phyloP scores from a whole-genome alignment of 2,329 filamentous ascomycete genomes.

The Chaetomium strumarium region DNA sequence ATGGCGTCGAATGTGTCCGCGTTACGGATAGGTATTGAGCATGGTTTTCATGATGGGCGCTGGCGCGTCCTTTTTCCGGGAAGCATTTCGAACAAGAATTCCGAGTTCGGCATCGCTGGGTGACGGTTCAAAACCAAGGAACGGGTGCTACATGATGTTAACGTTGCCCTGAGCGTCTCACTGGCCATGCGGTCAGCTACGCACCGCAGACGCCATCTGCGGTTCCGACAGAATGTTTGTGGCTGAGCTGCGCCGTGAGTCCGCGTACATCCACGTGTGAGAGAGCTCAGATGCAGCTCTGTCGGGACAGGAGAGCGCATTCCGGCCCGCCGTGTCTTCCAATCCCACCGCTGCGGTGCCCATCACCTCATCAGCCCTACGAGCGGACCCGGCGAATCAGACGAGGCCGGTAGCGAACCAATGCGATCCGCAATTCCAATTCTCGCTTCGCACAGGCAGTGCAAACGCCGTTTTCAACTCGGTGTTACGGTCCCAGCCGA shows the following conservation, averaged over 20 bases:
- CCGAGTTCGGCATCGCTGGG: background rate
- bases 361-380: slow-evolving; percentile 16
- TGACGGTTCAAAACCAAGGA: background rate
- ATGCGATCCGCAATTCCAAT: slow-evolving; percentile 1
- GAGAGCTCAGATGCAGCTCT: background rate
- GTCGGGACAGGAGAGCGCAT: slow-evolving; percentile 2
- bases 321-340: slow-evolving; percentile 4
- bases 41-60: no score
- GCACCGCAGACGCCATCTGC: background rate
- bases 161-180: slow-evolving; percentile 3
- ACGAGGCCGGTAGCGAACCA: background rate
- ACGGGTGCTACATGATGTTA: slow-evolving; percentile 6
- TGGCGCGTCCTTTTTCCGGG: slow-evolving; percentile 2
- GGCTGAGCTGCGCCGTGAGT: slow-evolving; percentile 9
- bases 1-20: no score
- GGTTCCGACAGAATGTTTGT: slow-evolving; percentile 12
- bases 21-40: no score
- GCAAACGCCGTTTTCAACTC: slow-evolving; percentile 1
- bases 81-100: background rate
- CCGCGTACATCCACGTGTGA: background rate
- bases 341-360: background rate
- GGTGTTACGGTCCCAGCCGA: slow-evolving; percentile 5
- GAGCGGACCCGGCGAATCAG: slow-evolving; percentile 11
- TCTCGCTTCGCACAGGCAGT: background rate
- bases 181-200: slow-evolving; percentile 6